phyloP scores from a whole-genome alignment of 495 filamentous ascomycete genomes.

The Gamarada debralockiae region DNA sequence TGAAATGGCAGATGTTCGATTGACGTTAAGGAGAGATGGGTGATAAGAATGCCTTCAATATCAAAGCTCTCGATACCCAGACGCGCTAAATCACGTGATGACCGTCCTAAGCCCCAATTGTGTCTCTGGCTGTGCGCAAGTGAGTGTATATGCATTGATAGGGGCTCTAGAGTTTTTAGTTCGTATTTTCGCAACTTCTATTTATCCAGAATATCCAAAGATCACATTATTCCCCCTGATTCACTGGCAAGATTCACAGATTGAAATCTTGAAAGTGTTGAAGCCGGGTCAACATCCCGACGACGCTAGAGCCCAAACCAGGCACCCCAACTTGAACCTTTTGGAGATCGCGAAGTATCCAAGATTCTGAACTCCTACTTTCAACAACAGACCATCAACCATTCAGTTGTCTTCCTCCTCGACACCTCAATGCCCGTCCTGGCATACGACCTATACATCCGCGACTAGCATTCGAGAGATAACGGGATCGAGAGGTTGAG shows the following conservation, averaged over 20 bases:
- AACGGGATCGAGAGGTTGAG: background rate
- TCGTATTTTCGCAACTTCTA: too few relatives aligned
- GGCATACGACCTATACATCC: background rate
- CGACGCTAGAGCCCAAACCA: slow-evolving; percentile 7
- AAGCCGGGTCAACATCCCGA: background rate
- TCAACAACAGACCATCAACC: slow-evolving; percentile 11
- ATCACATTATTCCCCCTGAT: too few relatives aligned
- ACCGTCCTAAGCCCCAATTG: too few relatives aligned
- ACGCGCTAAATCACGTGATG: background rate
- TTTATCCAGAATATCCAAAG: too few relatives aligned
- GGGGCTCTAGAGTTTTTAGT: too few relatives aligned
- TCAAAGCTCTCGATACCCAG: background rate
- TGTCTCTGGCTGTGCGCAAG: too few relatives aligned
- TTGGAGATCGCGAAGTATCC: slow-evolving; percentile 19
- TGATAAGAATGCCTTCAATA: background rate
- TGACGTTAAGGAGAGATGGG: background rate
- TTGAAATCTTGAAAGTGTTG: background rate
- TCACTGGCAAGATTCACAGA: too few relatives aligned
- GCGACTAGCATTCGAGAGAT: slow-evolving; percentile 13
- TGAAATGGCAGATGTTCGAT: background rate
- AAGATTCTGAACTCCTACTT: slow-evolving; percentile 12
- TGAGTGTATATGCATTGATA: too few relatives aligned
- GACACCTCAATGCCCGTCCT: slow-evolving; percentile 18
- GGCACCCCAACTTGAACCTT: slow-evolving; percentile 10
- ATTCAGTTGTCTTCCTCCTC: slow-evolving; percentile 3